Percentiles rank a stretch among this genome's conserved stretches.
Conservation (phyloP, 768 basidiomycete species). For the Clitopilus passeckerianus region DNA sequence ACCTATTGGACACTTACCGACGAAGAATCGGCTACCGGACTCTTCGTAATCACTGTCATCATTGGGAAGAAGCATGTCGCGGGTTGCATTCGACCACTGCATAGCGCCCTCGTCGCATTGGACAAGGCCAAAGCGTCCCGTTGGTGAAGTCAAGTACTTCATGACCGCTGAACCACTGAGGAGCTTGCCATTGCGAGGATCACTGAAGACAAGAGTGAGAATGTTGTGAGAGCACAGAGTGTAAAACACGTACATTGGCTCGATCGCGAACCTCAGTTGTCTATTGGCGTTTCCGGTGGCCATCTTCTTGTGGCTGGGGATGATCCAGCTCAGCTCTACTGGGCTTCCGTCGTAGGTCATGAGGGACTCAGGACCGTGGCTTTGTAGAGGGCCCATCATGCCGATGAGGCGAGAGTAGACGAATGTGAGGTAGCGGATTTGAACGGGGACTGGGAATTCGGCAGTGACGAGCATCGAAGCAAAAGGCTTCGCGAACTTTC, state of each 20-base stretch:
- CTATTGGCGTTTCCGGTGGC: constrained; percentile 10
- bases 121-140: constrained; percentile 23
- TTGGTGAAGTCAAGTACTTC: constrained; percentile 19
- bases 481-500: constrained; percentile 19
- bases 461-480: constrained; percentile 24
- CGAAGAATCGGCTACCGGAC: constrained; percentile 21
- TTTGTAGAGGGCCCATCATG: constrained; percentile 22
- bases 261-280: constrained; percentile 26
- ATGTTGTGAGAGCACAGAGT: not conserved
- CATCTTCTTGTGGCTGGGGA: constrained; percentile 16
- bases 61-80: constrained; percentile 21
- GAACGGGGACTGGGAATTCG: constrained; percentile 15
- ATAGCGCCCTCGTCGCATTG: constrained; percentile 15
- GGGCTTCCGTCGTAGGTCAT: constrained; percentile 29
- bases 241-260: constrained; percentile 21
- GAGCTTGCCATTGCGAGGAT: constrained; percentile 20
- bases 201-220: constrained; percentile 11
- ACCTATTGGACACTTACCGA: constrained; percentile 15
- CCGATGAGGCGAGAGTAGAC: constrained; percentile 23
- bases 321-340: constrained; percentile 26
- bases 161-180: constrained; percentile 19
- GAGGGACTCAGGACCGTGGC: constrained; percentile 15
- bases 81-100: constrained; percentile 22
- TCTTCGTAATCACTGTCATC: constrained; percentile 11
- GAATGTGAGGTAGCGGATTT: constrained; percentile 23